Conservation (phyloP, 2,329 filamentous ascomycete genomes). For the Ascochyta pisi region DNA sequence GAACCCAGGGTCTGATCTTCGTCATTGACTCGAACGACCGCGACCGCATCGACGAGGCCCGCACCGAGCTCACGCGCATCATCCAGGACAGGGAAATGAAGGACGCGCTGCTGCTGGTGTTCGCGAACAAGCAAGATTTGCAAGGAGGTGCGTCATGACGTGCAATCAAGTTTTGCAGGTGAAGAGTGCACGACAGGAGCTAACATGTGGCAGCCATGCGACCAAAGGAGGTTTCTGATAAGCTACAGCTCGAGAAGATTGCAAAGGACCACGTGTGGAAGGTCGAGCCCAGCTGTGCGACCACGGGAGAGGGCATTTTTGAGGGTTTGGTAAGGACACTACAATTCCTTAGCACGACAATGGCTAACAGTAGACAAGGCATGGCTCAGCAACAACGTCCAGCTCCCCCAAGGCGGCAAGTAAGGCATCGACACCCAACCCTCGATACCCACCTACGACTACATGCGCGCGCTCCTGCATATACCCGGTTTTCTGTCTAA, state of each 20-base stretch:
- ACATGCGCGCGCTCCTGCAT: conserved; percentile 46
- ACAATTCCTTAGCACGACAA: background rate
- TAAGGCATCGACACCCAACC: conserved; percentile 23
- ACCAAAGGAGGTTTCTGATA: conserved; percentile 58
- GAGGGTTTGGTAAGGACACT: conserved; percentile 53
- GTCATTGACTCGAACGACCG: conserved; percentile 99
- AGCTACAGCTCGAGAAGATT: conserved; percentile 57
- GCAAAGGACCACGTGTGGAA: conserved; percentile 63
- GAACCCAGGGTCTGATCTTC: conserved; percentile 99
- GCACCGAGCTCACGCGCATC: conserved; percentile 96
- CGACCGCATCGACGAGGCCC: conserved; percentile 95
- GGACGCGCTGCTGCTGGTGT: conserved; percentile 94
- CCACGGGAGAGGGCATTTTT: conserved; percentile 61
- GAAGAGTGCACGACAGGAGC: background rate
- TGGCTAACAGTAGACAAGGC: conserved; percentile 40
- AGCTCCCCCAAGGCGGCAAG: conserved; percentile 50
- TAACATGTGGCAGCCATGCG: conserved; percentile 52
- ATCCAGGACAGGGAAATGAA: conserved; percentile 98
- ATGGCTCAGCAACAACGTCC: conserved; percentile 61
- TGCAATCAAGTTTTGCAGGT: background rate
- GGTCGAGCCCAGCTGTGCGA: conserved; percentile 61
- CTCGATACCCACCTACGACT: conserved; percentile 34
- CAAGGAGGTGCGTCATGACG: conserved; percentile 69
- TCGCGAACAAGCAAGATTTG: conserved; percentile 99
- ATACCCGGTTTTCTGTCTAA: conserved; percentile 46